Percentiles rank a stretch among this genome's conserved stretches.
Evolutionary conservation across 1,284 basidiomycete genomes (phyloP).

Genomic region (Ustilago tritici): DNA sequence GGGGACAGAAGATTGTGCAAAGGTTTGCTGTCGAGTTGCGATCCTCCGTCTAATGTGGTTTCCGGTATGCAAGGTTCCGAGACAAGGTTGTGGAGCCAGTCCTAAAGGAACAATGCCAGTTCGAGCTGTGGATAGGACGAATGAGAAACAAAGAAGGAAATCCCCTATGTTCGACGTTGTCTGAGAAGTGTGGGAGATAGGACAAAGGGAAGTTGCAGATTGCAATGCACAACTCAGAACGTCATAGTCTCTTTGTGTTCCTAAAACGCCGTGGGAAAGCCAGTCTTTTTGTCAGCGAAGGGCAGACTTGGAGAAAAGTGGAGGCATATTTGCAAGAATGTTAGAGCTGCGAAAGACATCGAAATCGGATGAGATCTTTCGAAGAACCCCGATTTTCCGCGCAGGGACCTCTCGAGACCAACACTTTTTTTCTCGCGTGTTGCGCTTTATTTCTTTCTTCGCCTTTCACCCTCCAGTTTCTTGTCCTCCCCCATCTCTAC

Average conservation of each 20-base stretch:
- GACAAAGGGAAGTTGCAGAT: not conserved
- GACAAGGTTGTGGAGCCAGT: not conserved
- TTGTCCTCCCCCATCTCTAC: conserved; percentile 1
- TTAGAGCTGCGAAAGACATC: not conserved
- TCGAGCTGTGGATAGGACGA: not conserved
- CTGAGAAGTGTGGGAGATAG: not conserved
- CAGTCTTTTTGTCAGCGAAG: not conserved
- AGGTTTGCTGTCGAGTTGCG: too few relatives aligned
- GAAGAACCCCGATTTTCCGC: not conserved
- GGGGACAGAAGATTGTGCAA: too few relatives aligned
- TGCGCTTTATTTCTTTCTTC: not conserved
- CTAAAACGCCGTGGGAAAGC: too few relatives aligned
- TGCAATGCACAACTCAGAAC: not conserved
- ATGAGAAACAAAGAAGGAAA: not conserved
- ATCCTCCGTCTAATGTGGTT: not conserved
- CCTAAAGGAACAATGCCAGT: not conserved
- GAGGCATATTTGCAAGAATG: not conserved
- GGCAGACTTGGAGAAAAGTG: not conserved
- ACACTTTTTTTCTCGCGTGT: conserved; percentile 6
- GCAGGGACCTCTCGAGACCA: not conserved
- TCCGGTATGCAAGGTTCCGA: not conserved
- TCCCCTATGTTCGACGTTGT: conserved; percentile 2
- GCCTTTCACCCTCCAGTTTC: conserved; percentile 1
- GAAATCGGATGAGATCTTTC: not conserved
- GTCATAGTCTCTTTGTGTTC: not conserved